These are phyloP conservation scores for Sporobolomyces pararoseus DNA, from an alignment of 768 basidiomycete species.

Conservation along the genomic window DNA sequence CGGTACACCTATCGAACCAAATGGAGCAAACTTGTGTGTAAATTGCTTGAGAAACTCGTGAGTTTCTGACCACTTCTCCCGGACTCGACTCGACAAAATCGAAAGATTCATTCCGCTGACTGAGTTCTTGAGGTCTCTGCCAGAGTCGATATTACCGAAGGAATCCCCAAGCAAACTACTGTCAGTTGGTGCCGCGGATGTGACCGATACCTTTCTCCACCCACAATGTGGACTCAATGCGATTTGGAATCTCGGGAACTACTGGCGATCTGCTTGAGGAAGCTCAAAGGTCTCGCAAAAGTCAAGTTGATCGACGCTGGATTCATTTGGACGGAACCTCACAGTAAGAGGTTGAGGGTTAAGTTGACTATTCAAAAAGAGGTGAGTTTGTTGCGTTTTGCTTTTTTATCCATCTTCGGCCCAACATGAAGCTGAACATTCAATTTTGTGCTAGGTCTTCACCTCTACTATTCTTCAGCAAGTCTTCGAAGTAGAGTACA, in stretches of 20 bases:
- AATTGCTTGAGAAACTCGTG: slow-evolving; percentile 82
- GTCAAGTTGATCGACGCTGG: slow-evolving; percentile 96
- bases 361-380: slow-evolving; percentile 98
- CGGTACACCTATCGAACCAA: slow-evolving; percentile 47
- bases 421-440: background rate
- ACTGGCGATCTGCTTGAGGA: slow-evolving; percentile 87
- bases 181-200: slow-evolving; percentile 93
- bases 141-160: slow-evolving; percentile 95
- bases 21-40: slow-evolving; percentile 88
- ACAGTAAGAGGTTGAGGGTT: slow-evolving; percentile 85
- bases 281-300: slow-evolving; percentile 87
- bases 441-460: slow-evolving; percentile 60
- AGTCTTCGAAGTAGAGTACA: slow-evolving; percentile 92
- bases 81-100: background rate
- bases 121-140: background rate
- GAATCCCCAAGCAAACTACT: slow-evolving; percentile 77
- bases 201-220: slow-evolving; percentile 90
- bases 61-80: slow-evolving; percentile 46
- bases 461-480: slow-evolving; percentile 94
- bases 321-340: slow-evolving; percentile 99
- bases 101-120: background rate
- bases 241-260: slow-evolving; percentile 88
- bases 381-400: slow-evolving; percentile 54
- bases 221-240: slow-evolving; percentile 76
- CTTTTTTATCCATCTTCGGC: too few species aligned